A percentile compares a stretch with the other conserved stretches of the same genome.
These are phyloP conservation scores for Teratosphaeria nubilosa DNA, from an alignment of 2,329 filamentous ascomycete species.

Conservation along the genomic window DNA sequence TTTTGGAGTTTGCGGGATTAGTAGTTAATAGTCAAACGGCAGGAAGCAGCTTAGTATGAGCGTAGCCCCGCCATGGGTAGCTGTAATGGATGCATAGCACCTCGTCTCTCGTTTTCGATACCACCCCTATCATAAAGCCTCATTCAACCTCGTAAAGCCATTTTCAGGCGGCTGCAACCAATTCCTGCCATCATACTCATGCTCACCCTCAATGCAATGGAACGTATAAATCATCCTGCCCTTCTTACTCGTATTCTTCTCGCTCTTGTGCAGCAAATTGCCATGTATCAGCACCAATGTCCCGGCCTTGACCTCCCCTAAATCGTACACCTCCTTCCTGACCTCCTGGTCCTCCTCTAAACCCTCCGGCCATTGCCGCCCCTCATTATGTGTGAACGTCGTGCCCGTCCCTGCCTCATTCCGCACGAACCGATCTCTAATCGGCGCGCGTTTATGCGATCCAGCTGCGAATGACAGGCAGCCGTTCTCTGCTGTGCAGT, in stretches of 20 bases:
- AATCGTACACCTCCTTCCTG: conserved; percentile 53
- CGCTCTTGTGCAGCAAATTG: conserved; percentile 90
- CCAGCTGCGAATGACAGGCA: conserved; percentile 80
- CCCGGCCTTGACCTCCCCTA: conserved; percentile 83
- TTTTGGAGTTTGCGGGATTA: too few species aligned
- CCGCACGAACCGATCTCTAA: conserved; percentile 67
- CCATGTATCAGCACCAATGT: conserved; percentile 90
- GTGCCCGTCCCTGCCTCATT: conserved; percentile 47
- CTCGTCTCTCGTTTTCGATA: too few species aligned
- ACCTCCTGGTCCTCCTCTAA: conserved; percentile 30
- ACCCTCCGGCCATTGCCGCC: conserved; percentile 41
- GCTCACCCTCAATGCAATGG: conserved; percentile 80
- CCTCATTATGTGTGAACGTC: conserved; percentile 52
- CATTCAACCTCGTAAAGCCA: conserved; percentile 49
- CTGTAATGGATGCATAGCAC: too few species aligned
- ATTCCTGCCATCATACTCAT: conserved; percentile 74
- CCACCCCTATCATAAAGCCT: neutral
- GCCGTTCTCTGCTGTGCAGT: conserved; percentile 76
- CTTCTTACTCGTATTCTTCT: conserved; percentile 77
- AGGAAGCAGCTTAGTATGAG: too few species aligned
- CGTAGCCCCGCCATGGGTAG: too few species aligned
- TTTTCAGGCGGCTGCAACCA: conserved; percentile 80
- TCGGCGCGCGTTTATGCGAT: conserved; percentile 62
- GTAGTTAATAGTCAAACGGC: too few species aligned
- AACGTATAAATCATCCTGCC: conserved; percentile 95